Evolutionary conservation across 2,329 filamentous ascomycete genomes (phyloP).

Genomic region (Phoma sp.): DNA sequence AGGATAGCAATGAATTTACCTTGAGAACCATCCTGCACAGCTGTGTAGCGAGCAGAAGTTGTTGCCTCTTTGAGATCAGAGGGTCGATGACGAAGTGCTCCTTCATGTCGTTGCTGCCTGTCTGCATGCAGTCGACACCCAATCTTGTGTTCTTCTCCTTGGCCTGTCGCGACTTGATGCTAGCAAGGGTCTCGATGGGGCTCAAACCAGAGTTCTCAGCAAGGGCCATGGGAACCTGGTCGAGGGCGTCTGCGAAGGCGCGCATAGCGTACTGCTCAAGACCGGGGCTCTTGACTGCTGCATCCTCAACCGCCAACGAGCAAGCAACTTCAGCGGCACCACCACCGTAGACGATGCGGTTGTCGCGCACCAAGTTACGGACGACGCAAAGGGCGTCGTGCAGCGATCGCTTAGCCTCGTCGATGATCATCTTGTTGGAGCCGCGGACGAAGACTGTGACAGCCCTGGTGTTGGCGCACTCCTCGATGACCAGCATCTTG

Average conservation of each 20-base stretch:
- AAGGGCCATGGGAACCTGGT: conserved; percentile 91
- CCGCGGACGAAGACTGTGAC: conserved; percentile 96
- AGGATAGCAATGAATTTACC: conserved; percentile 54
- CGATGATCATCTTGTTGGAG: conserved; percentile 99
- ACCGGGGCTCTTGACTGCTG: conserved; percentile 92
- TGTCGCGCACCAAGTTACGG: conserved; percentile 92
- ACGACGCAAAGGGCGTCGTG: conserved; percentile 98
- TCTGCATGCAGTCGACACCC: conserved; percentile 97
- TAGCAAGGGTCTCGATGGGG: conserved; percentile 92
- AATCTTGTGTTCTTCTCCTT: conserved; percentile 80
- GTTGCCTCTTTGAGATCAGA: conserved; percentile 96
- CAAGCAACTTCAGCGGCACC: conserved; percentile 97
- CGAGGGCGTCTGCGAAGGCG: conserved; percentile 92
- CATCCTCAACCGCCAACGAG: conserved; percentile 93
- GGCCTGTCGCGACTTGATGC: conserved; percentile 95
- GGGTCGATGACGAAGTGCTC: conserved; percentile 98
- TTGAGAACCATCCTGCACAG: conserved; percentile 81
- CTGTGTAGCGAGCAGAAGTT: conserved; percentile 94
- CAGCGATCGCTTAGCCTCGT: conserved; percentile 95
- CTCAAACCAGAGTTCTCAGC: conserved; percentile 97
- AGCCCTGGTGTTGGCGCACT: conserved; percentile 95
- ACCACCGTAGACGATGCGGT: conserved; percentile 96
- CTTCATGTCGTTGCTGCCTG: conserved; percentile 95
- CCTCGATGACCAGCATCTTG: conserved; percentile 99
- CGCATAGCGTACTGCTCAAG: conserved; percentile 99